phyloP scores from a whole-genome alignment of 2,329 filamentous ascomycete species.

The Coleophoma eucalyptorum region DNA sequence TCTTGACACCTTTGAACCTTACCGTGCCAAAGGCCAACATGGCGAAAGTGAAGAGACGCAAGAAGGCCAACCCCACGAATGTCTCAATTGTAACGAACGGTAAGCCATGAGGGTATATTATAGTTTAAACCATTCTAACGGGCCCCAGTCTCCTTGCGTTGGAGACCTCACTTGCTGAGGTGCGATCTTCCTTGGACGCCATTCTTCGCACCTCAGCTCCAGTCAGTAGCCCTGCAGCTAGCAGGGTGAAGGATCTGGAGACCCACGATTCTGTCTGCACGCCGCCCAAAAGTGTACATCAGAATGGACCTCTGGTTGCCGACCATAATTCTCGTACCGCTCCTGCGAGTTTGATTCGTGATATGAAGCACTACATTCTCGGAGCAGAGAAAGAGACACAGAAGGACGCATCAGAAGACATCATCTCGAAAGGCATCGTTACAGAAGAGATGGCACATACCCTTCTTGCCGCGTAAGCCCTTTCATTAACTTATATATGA shows the following conservation, averaged over 20 bases:
- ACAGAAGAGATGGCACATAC: background rate
- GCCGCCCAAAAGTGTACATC: background rate
- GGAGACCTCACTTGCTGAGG: background rate
- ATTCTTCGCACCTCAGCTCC: background rate
- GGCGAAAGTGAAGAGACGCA: background rate
- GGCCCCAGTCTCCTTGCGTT: background rate
- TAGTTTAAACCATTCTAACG: background rate
- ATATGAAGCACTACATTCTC: background rate
- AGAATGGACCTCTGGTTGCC: background rate
- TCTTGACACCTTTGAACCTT: background rate
- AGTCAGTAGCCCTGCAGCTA: background rate
- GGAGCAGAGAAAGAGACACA: background rate
- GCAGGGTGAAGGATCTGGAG: background rate
- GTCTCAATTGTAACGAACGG: background rate
- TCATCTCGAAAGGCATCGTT: background rate
- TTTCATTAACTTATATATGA: background rate
- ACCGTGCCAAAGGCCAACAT: background rate
- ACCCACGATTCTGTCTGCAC: background rate
- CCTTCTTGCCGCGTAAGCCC: background rate
- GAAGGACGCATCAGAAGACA: background rate
- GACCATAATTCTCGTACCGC: background rate
- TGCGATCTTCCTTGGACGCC: background rate
- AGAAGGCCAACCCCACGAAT: background rate
- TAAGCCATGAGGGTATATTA: background rate
- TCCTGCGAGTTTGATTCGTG: background rate